Conservation (phyloP, 805 yeast genomes). For the Lachancea fermentati region DNA sequence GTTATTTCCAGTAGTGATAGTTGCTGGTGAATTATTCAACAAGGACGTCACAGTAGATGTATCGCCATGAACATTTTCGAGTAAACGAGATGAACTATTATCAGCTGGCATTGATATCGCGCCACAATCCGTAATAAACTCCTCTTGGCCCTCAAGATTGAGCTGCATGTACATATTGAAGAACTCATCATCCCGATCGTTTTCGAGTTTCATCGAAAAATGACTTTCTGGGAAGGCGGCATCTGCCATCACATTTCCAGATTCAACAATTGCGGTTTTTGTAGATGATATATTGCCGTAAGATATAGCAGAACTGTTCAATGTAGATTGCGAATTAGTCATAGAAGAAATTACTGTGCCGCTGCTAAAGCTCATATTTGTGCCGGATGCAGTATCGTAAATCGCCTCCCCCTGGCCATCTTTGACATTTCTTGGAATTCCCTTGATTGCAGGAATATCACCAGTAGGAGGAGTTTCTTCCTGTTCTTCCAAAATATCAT, state of each 20-base stretch:
- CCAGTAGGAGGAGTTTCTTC: conserved; percentile 18
- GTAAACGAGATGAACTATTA: not conserved
- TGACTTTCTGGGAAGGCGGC: not conserved
- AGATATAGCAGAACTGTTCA: conserved; percentile 12
- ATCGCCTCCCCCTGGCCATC: conserved; percentile 15
- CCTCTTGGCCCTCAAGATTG: conserved; percentile 16
- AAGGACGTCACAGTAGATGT: conserved; percentile 10
- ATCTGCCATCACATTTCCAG: too few species aligned
- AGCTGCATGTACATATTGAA: conserved; percentile 23
- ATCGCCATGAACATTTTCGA: conserved; percentile 5
- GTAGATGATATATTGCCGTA: conserved; percentile 3
- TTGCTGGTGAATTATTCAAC: conserved; percentile 10
- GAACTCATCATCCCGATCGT: conserved; percentile 10
- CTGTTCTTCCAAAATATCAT: conserved; percentile 10
- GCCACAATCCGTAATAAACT: conserved; percentile 13
- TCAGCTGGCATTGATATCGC: conserved; percentile 3
- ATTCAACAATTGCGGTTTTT: too few species aligned
- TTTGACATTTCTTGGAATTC: conserved; percentile 13
- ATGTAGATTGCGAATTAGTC: conserved; percentile 22
- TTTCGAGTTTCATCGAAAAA: not conserved
- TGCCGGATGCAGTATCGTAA: conserved; percentile 8
- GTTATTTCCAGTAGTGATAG: conserved; percentile 6
- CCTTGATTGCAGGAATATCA: conserved; percentile 15
- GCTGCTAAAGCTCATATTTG: conserved; percentile 13
- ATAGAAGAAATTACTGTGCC: conserved; percentile 23